phyloP scores from a whole-genome alignment of 2,329 filamentous ascomycete genomes.

The Phaeoacremonium minimum region DNA sequence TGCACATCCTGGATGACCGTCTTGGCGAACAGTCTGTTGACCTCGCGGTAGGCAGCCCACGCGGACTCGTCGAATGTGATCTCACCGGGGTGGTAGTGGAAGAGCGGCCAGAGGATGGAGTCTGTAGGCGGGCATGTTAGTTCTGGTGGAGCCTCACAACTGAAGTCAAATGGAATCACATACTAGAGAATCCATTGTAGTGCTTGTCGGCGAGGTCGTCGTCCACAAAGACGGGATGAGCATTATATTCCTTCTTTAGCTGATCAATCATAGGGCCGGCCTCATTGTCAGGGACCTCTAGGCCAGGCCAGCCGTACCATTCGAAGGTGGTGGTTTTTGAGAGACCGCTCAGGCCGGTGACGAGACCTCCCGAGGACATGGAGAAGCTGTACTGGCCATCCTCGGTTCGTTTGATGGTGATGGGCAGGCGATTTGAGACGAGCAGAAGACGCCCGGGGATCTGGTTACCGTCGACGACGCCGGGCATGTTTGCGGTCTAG shows the following conservation, averaged over 20 bases:
- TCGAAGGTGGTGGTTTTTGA: constrained; percentile 92
- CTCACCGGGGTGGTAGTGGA: constrained; percentile 98
- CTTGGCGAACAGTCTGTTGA: constrained; percentile 88
- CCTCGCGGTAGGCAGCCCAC: constrained; percentile 89
- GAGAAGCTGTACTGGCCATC: constrained; percentile 90
- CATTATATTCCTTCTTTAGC: constrained; percentile 82
- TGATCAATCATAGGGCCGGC: constrained; percentile 68
- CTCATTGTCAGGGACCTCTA: constrained; percentile 86
- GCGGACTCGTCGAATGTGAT: constrained; percentile 96
- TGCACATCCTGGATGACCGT: constrained; percentile 81
- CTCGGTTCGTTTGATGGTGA: constrained; percentile 91
- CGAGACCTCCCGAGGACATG: constrained; percentile 94
- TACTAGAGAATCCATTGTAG: constrained; percentile 98
- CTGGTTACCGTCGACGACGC: constrained; percentile 25
- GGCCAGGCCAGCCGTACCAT: constrained; percentile 97
- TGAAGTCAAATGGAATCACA: constrained; percentile 30
- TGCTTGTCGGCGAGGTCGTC: constrained; percentile 91
- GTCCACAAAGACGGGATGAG: constrained; percentile 87
- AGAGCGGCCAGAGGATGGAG: constrained; percentile 96
- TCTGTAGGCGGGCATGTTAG: no score
- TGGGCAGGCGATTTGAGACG: constrained; percentile 90
- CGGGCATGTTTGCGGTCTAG: constrained; percentile 25
- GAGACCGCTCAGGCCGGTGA: constrained; percentile 87
- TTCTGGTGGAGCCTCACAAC: no score
- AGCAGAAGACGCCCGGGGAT: constrained; percentile 62